Base-by-base conservation (phyloP, 2,329 filamentous ascomycete species). In the Alternaria infectoria region DNA sequence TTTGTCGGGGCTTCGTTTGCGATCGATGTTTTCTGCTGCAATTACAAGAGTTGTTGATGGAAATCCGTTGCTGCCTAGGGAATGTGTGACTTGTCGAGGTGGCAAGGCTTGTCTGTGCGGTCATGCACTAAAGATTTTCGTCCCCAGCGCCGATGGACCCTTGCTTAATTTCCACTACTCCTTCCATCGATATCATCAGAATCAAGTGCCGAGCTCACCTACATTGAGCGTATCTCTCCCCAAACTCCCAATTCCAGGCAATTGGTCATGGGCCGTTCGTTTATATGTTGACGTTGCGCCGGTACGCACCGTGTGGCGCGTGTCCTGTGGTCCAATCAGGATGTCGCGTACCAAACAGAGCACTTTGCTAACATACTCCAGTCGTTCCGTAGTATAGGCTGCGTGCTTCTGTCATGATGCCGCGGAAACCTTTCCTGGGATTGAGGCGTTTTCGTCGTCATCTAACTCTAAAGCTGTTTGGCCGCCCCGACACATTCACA, bases 21-120 rank as follows among this genome's bases (percentile, higher is more conserved):
- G 28, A 36, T 13, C 19, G 7, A 15, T 8, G 9, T 13, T 15
- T 13, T 3, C 11, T 21, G 30, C 15, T 6, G 17, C 30, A 17
- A 36, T n/a, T 6, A 21, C 21, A 1, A 23, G 17, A 23, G 17
- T 23, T 36, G 19, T 51, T 32, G 28, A 36, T 51, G 17, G 28
- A 51, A 40, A 10, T 19, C 3, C 2, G 3, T 5, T 9, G 28
- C 15, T 23, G 30, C 19, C 9, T 25, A 36, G 6, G 19, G 6
- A 40, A 52, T 15, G 3, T 40, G 30, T 32, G 49, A 23, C 49
- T 52, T 52, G 9, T 12, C 19, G 19, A 36, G 49, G 49, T 25
- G 19, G 49, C 49, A 52, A 52, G 49, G 9, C n/a, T 17, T 52
- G 54, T 47, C 54, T 56, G 54, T 56, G 54, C 54, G 54, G 43